phyloP scores from a whole-genome alignment of 768 basidiomycete genomes.

The Aureoboletus auriporus region DNA sequence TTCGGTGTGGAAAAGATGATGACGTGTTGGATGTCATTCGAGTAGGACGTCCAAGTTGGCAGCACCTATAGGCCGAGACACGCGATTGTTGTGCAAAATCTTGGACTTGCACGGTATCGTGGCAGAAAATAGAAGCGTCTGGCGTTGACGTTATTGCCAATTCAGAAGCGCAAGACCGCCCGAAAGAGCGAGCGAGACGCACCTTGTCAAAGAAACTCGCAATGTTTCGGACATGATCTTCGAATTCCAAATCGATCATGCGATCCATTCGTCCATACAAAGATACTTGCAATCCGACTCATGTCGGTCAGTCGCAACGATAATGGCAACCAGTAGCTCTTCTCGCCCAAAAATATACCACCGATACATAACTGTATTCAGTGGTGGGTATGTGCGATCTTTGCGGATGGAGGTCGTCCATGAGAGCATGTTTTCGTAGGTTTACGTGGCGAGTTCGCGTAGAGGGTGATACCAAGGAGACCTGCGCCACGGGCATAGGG shows the following conservation, averaged over 20 bases:
- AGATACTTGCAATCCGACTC: constrained; percentile 89
- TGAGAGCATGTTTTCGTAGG: constrained; percentile 86
- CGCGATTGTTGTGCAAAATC: constrained; percentile 97
- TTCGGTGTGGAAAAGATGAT: constrained; percentile 99
- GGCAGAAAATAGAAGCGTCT: constrained; percentile 95
- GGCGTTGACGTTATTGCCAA: constrained; percentile 74
- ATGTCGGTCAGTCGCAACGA: constrained; percentile 98
- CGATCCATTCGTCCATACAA: constrained; percentile 99
- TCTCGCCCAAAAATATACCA: constrained; percentile 98
- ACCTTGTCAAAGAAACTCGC: constrained; percentile 96
- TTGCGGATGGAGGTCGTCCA: constrained; percentile 84
- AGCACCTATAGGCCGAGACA: constrained; percentile 92
- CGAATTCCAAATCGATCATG: constrained; percentile 99
- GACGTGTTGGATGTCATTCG: constrained; percentile 98
- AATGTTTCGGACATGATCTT: constrained; percentile 97
- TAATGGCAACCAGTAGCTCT: constrained; percentile 88
- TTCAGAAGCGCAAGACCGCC: constrained; percentile 2
- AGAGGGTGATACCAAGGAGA: constrained; percentile 93
- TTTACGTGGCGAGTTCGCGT: constrained; percentile 97
- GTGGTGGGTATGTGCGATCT: constrained; percentile 75
- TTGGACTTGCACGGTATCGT: constrained; percentile 98
- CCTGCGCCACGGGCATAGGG: constrained; percentile 93
- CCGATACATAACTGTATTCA: constrained; percentile 93
- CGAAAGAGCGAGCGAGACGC: constrained; percentile 17
- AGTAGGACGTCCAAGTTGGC: constrained; percentile 94